phyloP scores from a whole-genome alignment of 495 filamentous ascomycete species.

The Penicillium roqueforti region DNA sequence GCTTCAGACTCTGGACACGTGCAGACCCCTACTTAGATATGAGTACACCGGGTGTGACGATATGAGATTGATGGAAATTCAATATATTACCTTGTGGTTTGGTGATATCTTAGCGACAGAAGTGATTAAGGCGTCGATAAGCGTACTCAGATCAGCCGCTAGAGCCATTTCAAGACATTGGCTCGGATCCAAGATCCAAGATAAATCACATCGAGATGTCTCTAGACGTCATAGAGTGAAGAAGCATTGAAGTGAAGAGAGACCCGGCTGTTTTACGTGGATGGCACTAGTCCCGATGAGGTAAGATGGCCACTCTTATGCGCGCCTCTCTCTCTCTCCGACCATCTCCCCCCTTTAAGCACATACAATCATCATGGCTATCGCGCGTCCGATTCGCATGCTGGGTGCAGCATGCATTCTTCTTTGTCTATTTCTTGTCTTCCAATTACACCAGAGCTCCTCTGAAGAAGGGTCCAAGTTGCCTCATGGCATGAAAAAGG shows the following conservation, averaged over 20 bases:
- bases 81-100: slow-evolving; percentile 26
- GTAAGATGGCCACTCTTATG: slow-evolving; percentile 24
- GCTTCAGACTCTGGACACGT: slow-evolving; percentile 26
- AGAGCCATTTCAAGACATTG: slow-evolving; percentile 43
- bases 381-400: slow-evolving; percentile 77
- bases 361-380: slow-evolving; percentile 57
- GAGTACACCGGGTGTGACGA: slow-evolving; percentile 33
- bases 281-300: slow-evolving; percentile 30
- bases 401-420: slow-evolving; percentile 65
- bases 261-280: slow-evolving; percentile 17
- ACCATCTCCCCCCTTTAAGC: slow-evolving; percentile 21
- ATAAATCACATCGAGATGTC: neutral
- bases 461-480: slow-evolving; percentile 32
- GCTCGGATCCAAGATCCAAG: neutral
- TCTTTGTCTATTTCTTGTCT: slow-evolving; percentile 70
- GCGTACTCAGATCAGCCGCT: slow-evolving; percentile 31
- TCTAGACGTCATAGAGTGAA: slow-evolving; percentile 4
- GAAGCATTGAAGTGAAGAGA: slow-evolving; percentile 7
- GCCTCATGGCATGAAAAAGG: slow-evolving; percentile 55
- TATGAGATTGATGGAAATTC: slow-evolving; percentile 18
- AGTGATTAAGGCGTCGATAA: slow-evolving; percentile 38
- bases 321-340: slow-evolving; percentile 8
- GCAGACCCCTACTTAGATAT: slow-evolving; percentile 34
- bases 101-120: slow-evolving; percentile 23
- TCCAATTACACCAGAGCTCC: slow-evolving; percentile 58